phyloP scores from a whole-genome alignment of 1,139 yeast genomes.

The Geotrichum reessii region DNA sequence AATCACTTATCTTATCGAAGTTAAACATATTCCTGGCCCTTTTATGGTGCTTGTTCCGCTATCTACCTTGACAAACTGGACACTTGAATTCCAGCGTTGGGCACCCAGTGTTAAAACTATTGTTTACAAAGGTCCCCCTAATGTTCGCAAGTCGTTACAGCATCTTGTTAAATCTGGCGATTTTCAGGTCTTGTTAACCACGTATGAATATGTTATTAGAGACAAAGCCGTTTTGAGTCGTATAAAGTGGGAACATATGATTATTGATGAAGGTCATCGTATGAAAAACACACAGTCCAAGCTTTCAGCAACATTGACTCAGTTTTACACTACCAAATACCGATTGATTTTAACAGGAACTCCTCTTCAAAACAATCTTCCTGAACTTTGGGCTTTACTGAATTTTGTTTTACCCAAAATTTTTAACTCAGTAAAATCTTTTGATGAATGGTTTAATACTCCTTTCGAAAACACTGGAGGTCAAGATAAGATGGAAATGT shows the following conservation, averaged over 20 bases:
- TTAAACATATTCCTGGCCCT: constrained; percentile 50
- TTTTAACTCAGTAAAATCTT: constrained; percentile 95
- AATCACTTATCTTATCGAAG: constrained; percentile 65
- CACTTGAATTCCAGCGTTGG: constrained; percentile 95
- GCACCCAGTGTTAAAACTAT: constrained; percentile 48
- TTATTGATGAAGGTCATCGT: constrained; percentile 97
- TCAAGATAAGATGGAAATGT: constrained; percentile 85
- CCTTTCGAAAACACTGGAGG: constrained; percentile 96
- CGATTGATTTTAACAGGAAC: constrained; percentile 95
- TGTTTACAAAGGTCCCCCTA: constrained; percentile 58
- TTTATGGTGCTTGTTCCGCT: constrained; percentile 90
- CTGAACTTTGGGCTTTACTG: constrained; percentile 93
- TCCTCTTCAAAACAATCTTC: constrained; percentile 91
- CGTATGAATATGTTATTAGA: constrained; percentile 66
- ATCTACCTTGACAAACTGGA: constrained; percentile 95
- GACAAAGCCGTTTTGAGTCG: constrained; percentile 76
- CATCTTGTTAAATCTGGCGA: constrained; percentile 63
- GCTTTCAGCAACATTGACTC: constrained; percentile 73
- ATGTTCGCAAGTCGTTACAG: constrained; percentile 73
- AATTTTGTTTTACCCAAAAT: constrained; percentile 93
- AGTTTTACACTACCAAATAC: constrained; percentile 74
- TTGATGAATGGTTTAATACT: constrained; percentile 98
- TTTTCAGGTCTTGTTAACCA: constrained; percentile 85
- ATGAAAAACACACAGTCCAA: constrained; percentile 93
- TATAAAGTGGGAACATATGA: constrained; percentile 90